Conservation (phyloP, 805 yeast species). For the Torulaspora quercuum region DNA sequence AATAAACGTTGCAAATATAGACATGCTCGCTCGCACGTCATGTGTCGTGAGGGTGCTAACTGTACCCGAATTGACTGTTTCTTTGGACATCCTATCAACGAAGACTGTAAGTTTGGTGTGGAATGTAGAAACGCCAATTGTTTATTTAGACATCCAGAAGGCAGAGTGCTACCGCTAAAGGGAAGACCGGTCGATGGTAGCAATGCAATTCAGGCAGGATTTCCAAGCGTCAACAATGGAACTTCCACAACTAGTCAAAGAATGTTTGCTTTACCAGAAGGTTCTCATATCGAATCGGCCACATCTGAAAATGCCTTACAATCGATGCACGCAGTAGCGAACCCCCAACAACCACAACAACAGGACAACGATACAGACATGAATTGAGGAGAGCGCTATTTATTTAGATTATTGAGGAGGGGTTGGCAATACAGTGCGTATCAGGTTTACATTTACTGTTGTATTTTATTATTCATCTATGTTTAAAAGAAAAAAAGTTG, state of each 20-base stretch:
- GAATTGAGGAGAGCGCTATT: slow-evolving; percentile 18
- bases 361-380: slow-evolving; percentile 30
- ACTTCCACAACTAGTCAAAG: slow-evolving; percentile 49
- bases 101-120: slow-evolving; percentile 75
- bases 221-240: slow-evolving; percentile 25
- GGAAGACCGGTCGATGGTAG: slow-evolving; percentile 37
- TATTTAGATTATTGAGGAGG: no score
- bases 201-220: slow-evolving; percentile 15
- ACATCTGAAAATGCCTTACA: slow-evolving; percentile 43
- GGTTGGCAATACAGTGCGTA: no score
- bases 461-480: slow-evolving; percentile 5
- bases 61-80: slow-evolving; percentile 80
- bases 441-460: slow-evolving; percentile 2
- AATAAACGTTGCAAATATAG: slow-evolving; percentile 76
- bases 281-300: slow-evolving; percentile 66
- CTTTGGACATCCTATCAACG: slow-evolving; percentile 77
- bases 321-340: slow-evolving; percentile 25
- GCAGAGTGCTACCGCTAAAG: slow-evolving; percentile 46
- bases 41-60: slow-evolving; percentile 78
- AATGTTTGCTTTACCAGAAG: slow-evolving; percentile 74
- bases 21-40: slow-evolving; percentile 69
- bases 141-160: slow-evolving; percentile 76
- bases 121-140: slow-evolving; percentile 72
- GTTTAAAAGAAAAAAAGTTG: slow-evolving; percentile 19
- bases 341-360: slow-evolving; percentile 4